These are phyloP conservation scores for Candida takata DNA, from an alignment of 805 yeast genomes.

Conservation along the genomic window DNA sequence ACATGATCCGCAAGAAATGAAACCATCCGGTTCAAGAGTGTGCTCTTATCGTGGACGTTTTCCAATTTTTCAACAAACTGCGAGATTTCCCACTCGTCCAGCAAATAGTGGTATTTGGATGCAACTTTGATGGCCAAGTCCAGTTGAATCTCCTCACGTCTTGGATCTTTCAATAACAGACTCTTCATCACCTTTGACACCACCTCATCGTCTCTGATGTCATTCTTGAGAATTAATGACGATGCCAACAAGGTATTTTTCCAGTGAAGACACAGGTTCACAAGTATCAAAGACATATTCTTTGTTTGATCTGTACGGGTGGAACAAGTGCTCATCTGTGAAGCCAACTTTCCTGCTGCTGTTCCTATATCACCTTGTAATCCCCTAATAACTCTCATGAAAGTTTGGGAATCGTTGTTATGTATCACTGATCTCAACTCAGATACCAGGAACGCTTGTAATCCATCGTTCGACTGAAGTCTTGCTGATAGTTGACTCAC, in stretches of 20 bases:
- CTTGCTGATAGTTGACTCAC: neutral
- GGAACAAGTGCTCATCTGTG: slow-evolving; percentile 1
- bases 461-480: neutral
- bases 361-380: slow-evolving; percentile 5
- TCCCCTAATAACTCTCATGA: neutral
- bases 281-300: slow-evolving; percentile 4
- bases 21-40: slow-evolving; percentile 6
- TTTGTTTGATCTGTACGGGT: neutral
- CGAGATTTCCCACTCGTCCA: slow-evolving; percentile 10
- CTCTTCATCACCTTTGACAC: slow-evolving; percentile 6
- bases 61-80: slow-evolving; percentile 12
- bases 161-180: slow-evolving; percentile 16
- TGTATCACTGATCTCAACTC: neutral
- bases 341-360: slow-evolving; percentile 2
- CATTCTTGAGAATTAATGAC: slow-evolving; percentile 4
- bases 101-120: slow-evolving; percentile 5
- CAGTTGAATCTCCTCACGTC: slow-evolving; percentile 15
- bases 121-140: slow-evolving; percentile 14
- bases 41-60: slow-evolving; percentile 3
- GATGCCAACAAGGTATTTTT: slow-evolving; percentile 8
- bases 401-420: neutral
- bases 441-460: slow-evolving; percentile 1
- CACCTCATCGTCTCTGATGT: neutral
- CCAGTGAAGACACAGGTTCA: slow-evolving; percentile 9
- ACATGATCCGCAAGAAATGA: slow-evolving; percentile 10